Conservation (phyloP, 2,329 filamentous ascomycete species). For the Fusarium haematococcum region DNA sequence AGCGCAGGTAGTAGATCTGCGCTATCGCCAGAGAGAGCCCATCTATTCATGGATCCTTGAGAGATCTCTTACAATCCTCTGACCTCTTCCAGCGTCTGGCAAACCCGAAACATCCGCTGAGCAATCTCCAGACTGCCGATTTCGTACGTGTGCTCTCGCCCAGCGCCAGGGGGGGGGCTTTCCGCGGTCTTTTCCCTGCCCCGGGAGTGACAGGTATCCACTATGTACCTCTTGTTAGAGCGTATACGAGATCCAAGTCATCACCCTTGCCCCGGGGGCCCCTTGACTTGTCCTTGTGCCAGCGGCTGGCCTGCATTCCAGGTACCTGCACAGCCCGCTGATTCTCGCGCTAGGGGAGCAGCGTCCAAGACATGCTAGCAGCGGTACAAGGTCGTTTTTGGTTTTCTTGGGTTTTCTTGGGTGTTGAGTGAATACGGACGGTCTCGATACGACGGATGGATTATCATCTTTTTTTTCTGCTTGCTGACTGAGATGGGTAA, state of each 20-base stretch:
- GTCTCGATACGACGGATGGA: slow-evolving; percentile 13
- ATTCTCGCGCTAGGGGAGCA: slow-evolving; percentile 19
- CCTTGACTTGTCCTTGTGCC: slow-evolving; percentile 29
- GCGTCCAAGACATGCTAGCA: slow-evolving; percentile 36
- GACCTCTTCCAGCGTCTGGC: slow-evolving; percentile 3
- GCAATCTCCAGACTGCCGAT: slow-evolving; percentile 16
- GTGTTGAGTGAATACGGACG: slow-evolving; percentile 6
- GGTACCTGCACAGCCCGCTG: slow-evolving; percentile 45
- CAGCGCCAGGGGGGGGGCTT: background rate
- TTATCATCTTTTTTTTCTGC: background rate
- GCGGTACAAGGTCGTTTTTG: slow-evolving; percentile 22
- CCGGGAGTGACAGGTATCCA: slow-evolving; percentile 23
- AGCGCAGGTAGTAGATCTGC: background rate
- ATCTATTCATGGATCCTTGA: background rate
- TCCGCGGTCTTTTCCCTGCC: background rate
- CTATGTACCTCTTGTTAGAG: slow-evolving; percentile 44
- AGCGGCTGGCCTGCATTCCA: slow-evolving; percentile 34
- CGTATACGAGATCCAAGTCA: slow-evolving; percentile 44
- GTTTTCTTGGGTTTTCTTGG: background rate
- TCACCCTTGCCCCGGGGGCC: slow-evolving; percentile 24
- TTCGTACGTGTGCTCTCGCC: slow-evolving; percentile 6
- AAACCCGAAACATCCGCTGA: slow-evolving; percentile 30
- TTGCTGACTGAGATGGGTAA: background rate
- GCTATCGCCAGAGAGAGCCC: background rate
- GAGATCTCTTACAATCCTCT: slow-evolving; percentile 11